Base-by-base conservation (phyloP, 352 stramenopile species). In the Globisporangium iwayamae region DNA sequence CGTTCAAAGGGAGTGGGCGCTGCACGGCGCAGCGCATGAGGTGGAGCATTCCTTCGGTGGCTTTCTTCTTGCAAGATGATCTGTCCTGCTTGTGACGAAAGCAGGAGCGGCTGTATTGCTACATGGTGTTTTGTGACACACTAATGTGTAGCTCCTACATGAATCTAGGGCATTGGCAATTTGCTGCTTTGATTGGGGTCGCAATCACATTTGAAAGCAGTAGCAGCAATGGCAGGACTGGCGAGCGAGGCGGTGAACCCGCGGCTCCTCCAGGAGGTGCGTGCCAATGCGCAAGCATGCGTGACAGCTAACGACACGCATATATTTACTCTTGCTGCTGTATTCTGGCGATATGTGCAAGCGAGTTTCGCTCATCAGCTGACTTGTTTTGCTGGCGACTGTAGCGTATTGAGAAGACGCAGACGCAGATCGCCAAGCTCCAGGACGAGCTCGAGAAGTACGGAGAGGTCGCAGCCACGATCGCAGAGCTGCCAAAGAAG, bases 401-500 rank as follows among this genome's bases (percentile, higher is more conserved):
- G 54, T n/a, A 92, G 83, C 78, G 70, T 38, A 79, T 93, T 6
- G 83, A 90, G 54, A 74, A 58, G 52, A 67, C 77, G 45, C 81
- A 75, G 38, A 70, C 83, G 71, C 52, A 86, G 63, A 70, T 93
- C 34, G 48, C 66, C 34, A 43, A 78, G 63, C 70, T 90, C 30
- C 82, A 90, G 61, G 67, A 81, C 38, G 70, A 82, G 48, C 72
- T 90, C 34, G 72, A 81, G 34, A 72, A 84, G 66, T 87, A 81
- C 51, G 67, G 83, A 18, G 66, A 78, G 43, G 74, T 95, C 9
- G 67, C 73, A 1, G 63, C 71, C 7, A 84, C 77, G 43, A 73
- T 95, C 34, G 34, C 73, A 1, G 84, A 93, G 60, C 64, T 95
- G 55, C 87, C 87, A 8, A 85, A 87, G 63, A 91, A 90, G 71